Base-by-base conservation (phyloP, 352 stramenopile genomes). In the Globisporangium parvum region DNA sequence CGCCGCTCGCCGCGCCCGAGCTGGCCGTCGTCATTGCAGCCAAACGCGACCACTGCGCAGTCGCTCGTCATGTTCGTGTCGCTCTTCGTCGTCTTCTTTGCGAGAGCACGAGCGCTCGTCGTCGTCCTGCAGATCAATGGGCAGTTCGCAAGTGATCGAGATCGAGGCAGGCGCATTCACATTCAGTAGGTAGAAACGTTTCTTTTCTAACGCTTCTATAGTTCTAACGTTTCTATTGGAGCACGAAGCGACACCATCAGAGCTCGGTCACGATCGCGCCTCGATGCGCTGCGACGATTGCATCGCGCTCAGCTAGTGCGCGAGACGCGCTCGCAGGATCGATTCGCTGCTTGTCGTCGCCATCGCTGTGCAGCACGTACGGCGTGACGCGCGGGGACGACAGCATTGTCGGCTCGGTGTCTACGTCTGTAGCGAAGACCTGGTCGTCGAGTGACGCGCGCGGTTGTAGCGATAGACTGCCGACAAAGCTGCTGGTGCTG, bases 21-120 rank as follows among this genome's bases (percentile, higher is more conserved):
- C 62, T 93, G 83, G 0, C 83, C 83, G 62, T 93, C 83, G 60
- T 93, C 83, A 59, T 91, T 91, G 75, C 80, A 91, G 50, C 80
- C 80, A 57, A 93, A 91, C 26, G 79, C 76, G 56, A 88, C 67
- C 21, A 89, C 67, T 14, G 72, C 67, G 65, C 67, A 77, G 47
- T 73, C 57, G 20, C 44, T 40, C 18, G 49, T 17, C 3, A 17
- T 41, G 21, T 5, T 52, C n/a, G n/a, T n/a, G n/a, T n/a, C n/a
- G n/a, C n/a, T n/a, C 12, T 18, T 9, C 50, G 35, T 57, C 28
- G 2, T 23, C 8, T 42, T 23, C 14, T 21, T 33, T 8, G 31
- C 31, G 10, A 8, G 31, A 37, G 31, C 31, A 8, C 3, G 31
- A 10, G 10, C 31, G n/a, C n/a, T n/a, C n/a, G n/a, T n/a, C n/a